Base-by-base conservation (phyloP, 352 stramenopile species). In the Pythium apleroticum region DNA sequence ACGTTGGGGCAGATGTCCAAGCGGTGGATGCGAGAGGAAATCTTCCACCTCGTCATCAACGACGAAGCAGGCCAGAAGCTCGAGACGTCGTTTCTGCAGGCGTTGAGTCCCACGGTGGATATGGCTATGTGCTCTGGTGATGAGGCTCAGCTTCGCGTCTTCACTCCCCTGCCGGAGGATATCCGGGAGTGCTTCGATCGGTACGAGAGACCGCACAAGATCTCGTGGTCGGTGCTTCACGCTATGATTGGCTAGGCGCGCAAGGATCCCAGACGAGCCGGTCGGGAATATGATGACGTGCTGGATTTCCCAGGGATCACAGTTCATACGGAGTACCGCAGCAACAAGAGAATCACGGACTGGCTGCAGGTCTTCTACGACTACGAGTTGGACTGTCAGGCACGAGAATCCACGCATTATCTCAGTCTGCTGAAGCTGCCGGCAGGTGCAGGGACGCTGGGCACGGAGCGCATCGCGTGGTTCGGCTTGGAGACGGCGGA, bases 141-240 rank as follows among this genome's bases (percentile, higher is more conserved):
- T 11, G 33, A 41, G 12, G 12, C 5, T 12, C 33, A 41, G 33
- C 33, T 41, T 12, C 8, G 12, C 3, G 33, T 6, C 12, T 0
- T 25, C n/a, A 30, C 28, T 1, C 10, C 9, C 1, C 10, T 56
- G 0, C 4, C 3, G 1, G 57, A 63, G n/a, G 10, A 19, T 11
- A 11, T 43, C 20, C 25, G 19, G 2, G 27, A 43, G 1, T 4
- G 17, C 12, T 55, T 49, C n/a, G 28, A 28, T 17, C 19, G 11
- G 1, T 0, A 11, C 20, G 19, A 48, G 7, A 45, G 57, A 2
- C 39, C 27, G 3, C 57, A 63, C 45, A 54, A 55, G 28, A 17
- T 63, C 12, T 3, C n/a, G 19, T 55, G 41, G 57, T 56, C 43
- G 4, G 9, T 53, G 3, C n/a, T 62, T 3, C 55, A 62, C 39